phyloP scores from a whole-genome alignment of 2,329 filamentous ascomycete genomes.

The Phaeoacremonium minimum region DNA sequence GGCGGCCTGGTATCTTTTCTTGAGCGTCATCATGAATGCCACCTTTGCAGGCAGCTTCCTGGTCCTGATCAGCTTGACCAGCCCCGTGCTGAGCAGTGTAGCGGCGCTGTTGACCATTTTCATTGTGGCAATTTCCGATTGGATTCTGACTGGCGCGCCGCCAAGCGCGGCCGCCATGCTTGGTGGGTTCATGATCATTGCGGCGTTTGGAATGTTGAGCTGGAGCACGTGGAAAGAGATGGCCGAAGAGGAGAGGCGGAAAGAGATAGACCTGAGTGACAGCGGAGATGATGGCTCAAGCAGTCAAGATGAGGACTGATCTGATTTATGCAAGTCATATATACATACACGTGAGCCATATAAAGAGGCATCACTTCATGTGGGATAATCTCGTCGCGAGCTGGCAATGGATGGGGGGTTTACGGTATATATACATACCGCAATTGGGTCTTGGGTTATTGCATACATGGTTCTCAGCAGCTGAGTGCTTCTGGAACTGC shows the following conservation, averaged over 20 bases:
- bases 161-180: conserved; percentile 70
- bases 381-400: too few relatives aligned
- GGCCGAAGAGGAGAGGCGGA: conserved; percentile 72
- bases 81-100: conserved; percentile 86
- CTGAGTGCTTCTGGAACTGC: too few relatives aligned
- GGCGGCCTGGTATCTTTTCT: conserved; percentile 73
- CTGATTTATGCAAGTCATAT: too few relatives aligned
- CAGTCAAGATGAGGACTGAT: too few relatives aligned
- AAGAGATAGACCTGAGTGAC: conserved; percentile 39
- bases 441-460: too few relatives aligned
- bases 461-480: too few relatives aligned
- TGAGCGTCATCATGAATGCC: conserved; percentile 83
- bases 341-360: too few relatives aligned
- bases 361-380: too few relatives aligned
- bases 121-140: conserved; percentile 88
- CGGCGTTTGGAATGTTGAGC: conserved; percentile 80
- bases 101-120: conserved; percentile 95
- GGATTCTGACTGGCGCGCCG: conserved; percentile 74
- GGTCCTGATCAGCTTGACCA: conserved; percentile 87
- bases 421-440: too few relatives aligned
- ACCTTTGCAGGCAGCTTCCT: conserved; percentile 91
- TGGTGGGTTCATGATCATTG: conserved; percentile 83
- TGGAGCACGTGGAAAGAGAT: conserved; percentile 95
- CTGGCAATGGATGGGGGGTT: too few relatives aligned
- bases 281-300: conserved; percentile 37